Base-by-base conservation (phyloP, 768 basidiomycete species). In the Rhodocollybia butyracea region DNA sequence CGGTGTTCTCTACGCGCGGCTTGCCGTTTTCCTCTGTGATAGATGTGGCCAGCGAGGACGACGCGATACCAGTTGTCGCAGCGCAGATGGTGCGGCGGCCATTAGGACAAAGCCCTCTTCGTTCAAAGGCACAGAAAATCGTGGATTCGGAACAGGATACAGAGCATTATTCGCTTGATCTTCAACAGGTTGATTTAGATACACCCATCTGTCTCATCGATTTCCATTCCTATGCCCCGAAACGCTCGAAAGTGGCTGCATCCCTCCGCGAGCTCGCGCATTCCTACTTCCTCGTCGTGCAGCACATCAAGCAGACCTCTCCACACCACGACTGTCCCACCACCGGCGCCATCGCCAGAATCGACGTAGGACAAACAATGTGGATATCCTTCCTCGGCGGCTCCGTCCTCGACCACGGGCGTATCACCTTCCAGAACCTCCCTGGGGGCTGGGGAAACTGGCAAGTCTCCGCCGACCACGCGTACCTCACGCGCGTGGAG, bases 361-460 rank as follows among this genome's bases (percentile, higher is more conserved):
- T 57, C 29, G 41, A 57, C 42, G 63, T 67, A 13, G 64, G 64
- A 29, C 64, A 64, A 46, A 63, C 63, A 29, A 38, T 66, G 7
- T 67, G 66, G 66, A 62, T 66, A 22, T 58, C 61, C 1, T 63
- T 65, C 40, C 54, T 67, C 8, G 64, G 66, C 19, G 66, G 66
- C 5, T 61, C 56, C 12, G 34, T 63, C 22, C 50, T 67, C 19
- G 64, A 65, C 53, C 41, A 54, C 11, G 66, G 66, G 12, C 36
- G 66, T 26, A 39, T 67, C n/a, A 67, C 66, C 13, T 63, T 67
- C 21, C 63, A 66, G 40, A 66, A 67, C 51, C 53, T 67, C 13
- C 64, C 64, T 6, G 64, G 63, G 30, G 46, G 51, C 10, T 63
- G 64, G 60, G 60, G 52, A 10, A 57, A 50, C 39, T 56, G 42